Evolutionary conservation across 2,329 filamentous ascomycete species (phyloP).

Genomic region (Colletotrichum sp.): DNA sequence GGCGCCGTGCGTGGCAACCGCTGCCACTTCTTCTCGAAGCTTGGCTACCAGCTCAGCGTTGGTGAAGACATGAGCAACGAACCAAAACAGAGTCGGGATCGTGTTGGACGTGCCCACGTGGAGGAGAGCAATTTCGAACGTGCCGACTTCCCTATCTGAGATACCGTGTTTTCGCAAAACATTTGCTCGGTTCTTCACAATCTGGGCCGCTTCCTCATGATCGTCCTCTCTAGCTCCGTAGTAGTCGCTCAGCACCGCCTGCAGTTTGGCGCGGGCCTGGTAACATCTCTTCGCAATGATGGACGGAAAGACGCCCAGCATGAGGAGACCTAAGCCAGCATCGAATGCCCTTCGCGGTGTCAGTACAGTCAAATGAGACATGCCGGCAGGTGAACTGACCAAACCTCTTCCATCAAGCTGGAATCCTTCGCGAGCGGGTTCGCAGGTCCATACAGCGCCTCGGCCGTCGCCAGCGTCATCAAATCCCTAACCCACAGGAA

Average conservation of each 20-base stretch:
- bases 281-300: constrained; percentile 35
- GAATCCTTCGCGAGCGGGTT: constrained; percentile 43
- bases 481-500: constrained; percentile 42
- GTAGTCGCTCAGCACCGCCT: constrained; percentile 32
- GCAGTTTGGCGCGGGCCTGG: constrained; percentile 28
- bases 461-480: constrained; percentile 41
- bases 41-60: constrained; percentile 27
- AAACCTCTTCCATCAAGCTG: constrained; percentile 36
- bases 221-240: constrained; percentile 32
- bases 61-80: constrained; percentile 32
- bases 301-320: constrained; percentile 32
- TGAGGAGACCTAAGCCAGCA: neutral
- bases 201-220: constrained; percentile 27
- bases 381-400: constrained; percentile 20
- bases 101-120: constrained; percentile 37
- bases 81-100: constrained; percentile 42
- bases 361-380: neutral
- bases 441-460: constrained; percentile 46
- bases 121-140: constrained; percentile 33
- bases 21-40: constrained; percentile 30
- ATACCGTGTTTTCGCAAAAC: constrained; percentile 33
- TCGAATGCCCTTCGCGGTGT: neutral
- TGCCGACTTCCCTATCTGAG: constrained; percentile 28
- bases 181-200: constrained; percentile 33
- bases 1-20: constrained; percentile 9